A percentile compares a stretch with the other conserved stretches of the same genome.
phyloP scores from a whole-genome alignment of 1,284 basidiomycete genomes.

The Cutaneotrichosporon sp. region DNA sequence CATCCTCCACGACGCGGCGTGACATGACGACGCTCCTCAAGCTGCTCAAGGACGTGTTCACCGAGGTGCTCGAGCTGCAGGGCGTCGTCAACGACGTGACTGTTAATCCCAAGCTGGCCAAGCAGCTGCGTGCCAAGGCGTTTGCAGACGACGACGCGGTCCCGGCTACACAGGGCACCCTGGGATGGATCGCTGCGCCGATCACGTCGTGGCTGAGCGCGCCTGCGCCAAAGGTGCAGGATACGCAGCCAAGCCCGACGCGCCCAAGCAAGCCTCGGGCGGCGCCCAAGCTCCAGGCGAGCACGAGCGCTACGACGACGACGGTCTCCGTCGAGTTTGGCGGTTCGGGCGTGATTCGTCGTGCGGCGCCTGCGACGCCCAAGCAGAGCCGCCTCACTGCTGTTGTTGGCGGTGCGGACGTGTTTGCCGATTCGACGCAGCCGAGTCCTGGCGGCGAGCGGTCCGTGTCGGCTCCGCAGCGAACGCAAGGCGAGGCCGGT shows the following conservation, averaged over 20 bases:
- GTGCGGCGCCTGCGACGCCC: conserved; percentile 56
- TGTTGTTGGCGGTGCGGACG: neutral
- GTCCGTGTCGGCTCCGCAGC: neutral
- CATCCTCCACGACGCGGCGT: conserved; percentile 64
- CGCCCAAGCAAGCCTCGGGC: conserved; percentile 39
- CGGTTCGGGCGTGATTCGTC: conserved; percentile 61
- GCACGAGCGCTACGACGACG: conserved; percentile 73
- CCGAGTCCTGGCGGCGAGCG: neutral
- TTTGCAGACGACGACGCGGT: conserved; percentile 52
- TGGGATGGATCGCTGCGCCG: conserved; percentile 65
- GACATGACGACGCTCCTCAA: conserved; percentile 81
- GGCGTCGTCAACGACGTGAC: conserved; percentile 83
- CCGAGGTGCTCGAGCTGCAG: conserved; percentile 75
- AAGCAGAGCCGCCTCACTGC: conserved; percentile 1
- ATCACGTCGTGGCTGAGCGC: conserved; percentile 47
- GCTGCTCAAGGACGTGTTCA: conserved; percentile 76
- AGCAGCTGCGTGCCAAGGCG: conserved; percentile 61
- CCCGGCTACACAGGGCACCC: conserved; percentile 38
- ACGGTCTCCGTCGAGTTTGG: conserved; percentile 92
- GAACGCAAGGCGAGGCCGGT: no score
- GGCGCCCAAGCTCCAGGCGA: conserved; percentile 69
- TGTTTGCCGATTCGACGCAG: neutral
- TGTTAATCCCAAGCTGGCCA: conserved; percentile 73
- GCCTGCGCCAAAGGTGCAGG: conserved; percentile 19
- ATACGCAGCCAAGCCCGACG: conserved; percentile 6